Evolutionary conservation across 495 filamentous ascomycete genomes (phyloP).

Genomic region (Xylaria palmicola): DNA sequence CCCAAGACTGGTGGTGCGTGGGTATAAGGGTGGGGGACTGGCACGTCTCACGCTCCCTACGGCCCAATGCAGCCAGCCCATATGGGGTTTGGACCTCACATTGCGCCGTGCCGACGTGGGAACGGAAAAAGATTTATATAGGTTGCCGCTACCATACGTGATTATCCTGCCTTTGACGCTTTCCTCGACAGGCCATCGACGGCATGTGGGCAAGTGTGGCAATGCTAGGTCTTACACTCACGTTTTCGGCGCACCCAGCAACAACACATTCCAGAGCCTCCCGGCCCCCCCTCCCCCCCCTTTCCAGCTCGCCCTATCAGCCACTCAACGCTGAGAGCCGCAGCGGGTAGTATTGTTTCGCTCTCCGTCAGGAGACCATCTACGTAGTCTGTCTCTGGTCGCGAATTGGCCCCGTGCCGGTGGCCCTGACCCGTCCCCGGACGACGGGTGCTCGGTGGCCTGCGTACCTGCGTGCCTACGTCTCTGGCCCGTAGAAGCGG

Average conservation of each 20-base stretch:
- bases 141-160: constrained; percentile 31
- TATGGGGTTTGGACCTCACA: neutral
- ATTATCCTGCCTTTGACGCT: constrained; percentile 27
- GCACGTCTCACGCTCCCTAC: neutral
- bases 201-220: constrained; percentile 26
- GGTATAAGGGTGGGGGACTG: neutral
- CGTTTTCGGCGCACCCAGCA: constrained; percentile 27
- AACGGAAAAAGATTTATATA: constrained; percentile 10
- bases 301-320: constrained; percentile 8
- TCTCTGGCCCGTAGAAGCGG: neutral
- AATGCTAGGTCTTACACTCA: constrained; percentile 22
- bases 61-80: neutral
- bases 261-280: too few species aligned
- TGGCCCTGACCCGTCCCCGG: neutral
- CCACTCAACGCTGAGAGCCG: too few species aligned
- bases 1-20: neutral
- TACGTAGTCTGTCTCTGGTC: neutral
- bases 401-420: neutral
- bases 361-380: neutral
- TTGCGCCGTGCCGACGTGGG: neutral
- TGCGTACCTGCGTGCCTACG: neutral
- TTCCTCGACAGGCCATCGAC: constrained; percentile 18
- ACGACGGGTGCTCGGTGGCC: neutral
- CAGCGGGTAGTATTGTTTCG: neutral
- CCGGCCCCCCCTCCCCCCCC: constrained; percentile 18